Evolutionary conservation across 495 filamentous ascomycete species (phyloP).

Genomic region (Penicillium macrosclerotiorum): DNA sequence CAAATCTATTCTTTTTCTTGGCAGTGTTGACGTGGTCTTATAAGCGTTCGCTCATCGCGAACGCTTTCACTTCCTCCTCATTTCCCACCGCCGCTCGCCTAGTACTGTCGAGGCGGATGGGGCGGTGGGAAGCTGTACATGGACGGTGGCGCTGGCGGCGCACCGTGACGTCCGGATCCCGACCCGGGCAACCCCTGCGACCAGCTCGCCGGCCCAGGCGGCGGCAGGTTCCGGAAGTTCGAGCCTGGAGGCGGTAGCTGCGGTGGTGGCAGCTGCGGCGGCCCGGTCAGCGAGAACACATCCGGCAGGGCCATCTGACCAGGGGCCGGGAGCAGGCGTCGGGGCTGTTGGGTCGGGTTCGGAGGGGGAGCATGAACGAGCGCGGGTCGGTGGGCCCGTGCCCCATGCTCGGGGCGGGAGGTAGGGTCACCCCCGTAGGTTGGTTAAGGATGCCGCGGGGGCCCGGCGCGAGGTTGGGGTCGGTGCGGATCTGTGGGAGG

Average conservation of each 20-base stretch:
- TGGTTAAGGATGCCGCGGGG: slow-evolving; percentile 33
- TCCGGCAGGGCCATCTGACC: slow-evolving; percentile 36
- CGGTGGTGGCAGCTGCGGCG: slow-evolving; percentile 42
- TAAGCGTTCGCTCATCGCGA: not conserved
- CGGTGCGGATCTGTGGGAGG: slow-evolving; percentile 25
- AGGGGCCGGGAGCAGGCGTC: slow-evolving; percentile 39
- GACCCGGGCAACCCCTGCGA: not conserved
- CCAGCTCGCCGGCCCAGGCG: no score
- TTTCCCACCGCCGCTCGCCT: no score
- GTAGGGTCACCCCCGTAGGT: slow-evolving; percentile 10
- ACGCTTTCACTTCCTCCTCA: slow-evolving; percentile 1
- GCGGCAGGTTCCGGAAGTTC: slow-evolving; percentile 36
- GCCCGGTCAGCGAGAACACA: slow-evolving; percentile 35
- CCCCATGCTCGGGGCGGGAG: slow-evolving; percentile 13
- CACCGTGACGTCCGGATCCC: not conserved
- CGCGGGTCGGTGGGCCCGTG: slow-evolving; percentile 40
- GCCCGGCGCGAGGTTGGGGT: slow-evolving; percentile 16
- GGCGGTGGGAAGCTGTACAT: slow-evolving; percentile 24
- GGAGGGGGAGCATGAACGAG: slow-evolving; percentile 39
- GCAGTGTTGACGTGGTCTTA: no score
- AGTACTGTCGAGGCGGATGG: no score
- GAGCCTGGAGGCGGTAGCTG: slow-evolving; percentile 43
- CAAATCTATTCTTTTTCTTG: no score
- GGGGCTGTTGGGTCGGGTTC: slow-evolving; percentile 37
- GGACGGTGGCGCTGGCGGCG: no score